Evolutionary conservation across 2,329 filamentous ascomycete genomes (phyloP), one percentile per base, ranked within the genome.

Genomic region (Ascochyta pisi): DNA sequence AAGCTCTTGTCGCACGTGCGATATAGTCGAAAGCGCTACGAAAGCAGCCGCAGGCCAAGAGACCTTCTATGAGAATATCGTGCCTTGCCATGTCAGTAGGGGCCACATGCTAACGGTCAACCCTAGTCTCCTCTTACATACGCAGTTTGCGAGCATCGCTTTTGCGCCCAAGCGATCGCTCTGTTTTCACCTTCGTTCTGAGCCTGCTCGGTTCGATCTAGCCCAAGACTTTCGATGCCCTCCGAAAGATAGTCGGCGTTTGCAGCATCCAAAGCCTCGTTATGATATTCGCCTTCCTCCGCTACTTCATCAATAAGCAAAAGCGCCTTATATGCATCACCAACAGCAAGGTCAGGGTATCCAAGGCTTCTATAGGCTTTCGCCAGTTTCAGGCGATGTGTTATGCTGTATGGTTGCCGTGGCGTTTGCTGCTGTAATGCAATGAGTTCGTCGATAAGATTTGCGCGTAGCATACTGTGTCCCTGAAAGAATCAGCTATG

Each of bases 251-350:
- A 63, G 50, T 74, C 72, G 15, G 48, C 37, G 57, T 79, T 69
- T 43, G 89, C 75, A 9, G 83, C 79, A 47, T 85, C 83, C 6
- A 82, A 63, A 8, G 88, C 87, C 64, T 84, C 79, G 15, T 92
- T 86, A 70, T 95, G 89, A 68, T 92, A 96, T 74, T 97, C 93
- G 35, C 86, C 84, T 59, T 94, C 90, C 51, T 95, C 88, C 61
- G 83, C 77, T 33, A 92, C 84, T 63, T 95, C 91, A 70, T 98
- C 94, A 15, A 90, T 84, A 42, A 99, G 80, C 4, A 96, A 84
- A n/a, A 98, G 82, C 1, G 93, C 92, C 51, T 90, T 89, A 73
- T 98, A 98, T 5, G 92, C 91, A 79, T 97, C 93, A 31, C 92
- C 91, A 10, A 89, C 88, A 5, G 92, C 92, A 35, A 99, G 84